Conservation (phyloP, 805 yeast genomes). For the Candida saitoana region DNA sequence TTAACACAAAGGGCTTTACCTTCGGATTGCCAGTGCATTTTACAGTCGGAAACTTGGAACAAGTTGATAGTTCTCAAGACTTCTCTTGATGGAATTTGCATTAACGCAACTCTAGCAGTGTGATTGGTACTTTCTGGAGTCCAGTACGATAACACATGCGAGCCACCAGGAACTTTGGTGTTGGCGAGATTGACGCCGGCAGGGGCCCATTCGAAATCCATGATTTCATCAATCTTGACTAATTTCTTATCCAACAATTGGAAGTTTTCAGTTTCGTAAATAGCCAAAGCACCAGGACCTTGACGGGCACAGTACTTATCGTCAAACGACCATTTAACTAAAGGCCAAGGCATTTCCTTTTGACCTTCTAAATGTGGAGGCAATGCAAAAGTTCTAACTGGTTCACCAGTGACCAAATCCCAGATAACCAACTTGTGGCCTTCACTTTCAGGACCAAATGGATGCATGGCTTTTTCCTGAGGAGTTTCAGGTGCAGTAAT, state of each 20-base stretch:
- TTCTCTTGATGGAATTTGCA: slow-evolving; percentile 80
- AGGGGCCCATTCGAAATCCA: slow-evolving; percentile 95
- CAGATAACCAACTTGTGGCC: slow-evolving; percentile 94
- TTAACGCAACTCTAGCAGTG: slow-evolving; percentile 88
- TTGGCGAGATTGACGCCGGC: slow-evolving; percentile 68
- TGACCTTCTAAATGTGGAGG: slow-evolving; percentile 66
- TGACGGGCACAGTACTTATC: slow-evolving; percentile 92
- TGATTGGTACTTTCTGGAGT: slow-evolving; percentile 91
- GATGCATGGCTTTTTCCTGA: slow-evolving; percentile 64
- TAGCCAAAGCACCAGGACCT: slow-evolving; percentile 87
- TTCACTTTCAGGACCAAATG: slow-evolving; percentile 80
- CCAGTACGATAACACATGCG: slow-evolving; percentile 85
- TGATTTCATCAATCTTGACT: slow-evolving; percentile 75
- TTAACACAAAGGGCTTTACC: slow-evolving; percentile 83
- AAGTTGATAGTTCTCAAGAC: slow-evolving; percentile 86
- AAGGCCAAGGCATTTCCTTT: slow-evolving; percentile 88
- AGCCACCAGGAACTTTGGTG: slow-evolving; percentile 48
- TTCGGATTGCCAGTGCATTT: slow-evolving; percentile 90
- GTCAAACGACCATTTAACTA: slow-evolving; percentile 92
- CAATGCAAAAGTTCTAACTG: slow-evolving; percentile 86
- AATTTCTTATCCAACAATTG: slow-evolving; percentile 81
- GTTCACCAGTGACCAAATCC: slow-evolving; percentile 81
- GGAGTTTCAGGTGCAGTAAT: slow-evolving; percentile 60
- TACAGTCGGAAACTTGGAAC: slow-evolving; percentile 90
- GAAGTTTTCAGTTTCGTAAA: slow-evolving; percentile 79